Evolutionary conservation across 1,139 yeast genomes (phyloP), one percentile per base, ranked within the genome.

Genomic region (Hyphopichia wangnamkhiaoensis): DNA sequence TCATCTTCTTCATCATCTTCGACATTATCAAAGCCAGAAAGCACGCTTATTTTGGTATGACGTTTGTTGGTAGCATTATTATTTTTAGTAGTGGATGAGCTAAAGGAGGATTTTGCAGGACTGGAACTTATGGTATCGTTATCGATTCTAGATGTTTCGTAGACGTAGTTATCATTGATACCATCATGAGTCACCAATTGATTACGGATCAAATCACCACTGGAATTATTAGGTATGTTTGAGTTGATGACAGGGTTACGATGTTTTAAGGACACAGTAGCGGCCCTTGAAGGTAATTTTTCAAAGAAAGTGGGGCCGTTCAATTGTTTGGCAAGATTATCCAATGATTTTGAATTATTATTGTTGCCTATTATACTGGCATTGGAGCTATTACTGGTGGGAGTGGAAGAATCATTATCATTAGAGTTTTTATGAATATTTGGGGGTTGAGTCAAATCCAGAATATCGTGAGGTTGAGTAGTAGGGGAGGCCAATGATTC

Each of bases 301-400:
- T 68, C 76, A 41, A 68, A 68, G 38, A 65, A 61, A 10, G 53
- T 51, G 12, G 73, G 74, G 27, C 53, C 50, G 20, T 65, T 56
- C 28, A 71, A 58, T 45, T 69, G 75, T 44, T 68, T 69, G 28
- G 76, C 76, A 50, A 71, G 60, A 38, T 56, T 67, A 44, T 69
- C 74, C 35, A 69, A 49, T 4, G 68, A 62, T 33, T 49, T 48
- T 16, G 46, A 32, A 3, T 12, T 16, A 13, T 13, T 26, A 18
- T 34, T 26, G 18, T 44, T 33, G n/a, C 32, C 36, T 6, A 36
- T 18, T 8, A 39, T 34, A 15, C 34, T 34, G 3, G 35, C 32
- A 31, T 37, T 43, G 30, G 47, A 39, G 34, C 32, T 34, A 18
- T 23, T 34, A 27, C 38, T 44, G 18, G 39, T 35, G 3, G 37